Evolutionary conservation across 2,329 filamentous ascomycete species (phyloP).

Genomic region (Botryosphaeria dothidea): DNA sequence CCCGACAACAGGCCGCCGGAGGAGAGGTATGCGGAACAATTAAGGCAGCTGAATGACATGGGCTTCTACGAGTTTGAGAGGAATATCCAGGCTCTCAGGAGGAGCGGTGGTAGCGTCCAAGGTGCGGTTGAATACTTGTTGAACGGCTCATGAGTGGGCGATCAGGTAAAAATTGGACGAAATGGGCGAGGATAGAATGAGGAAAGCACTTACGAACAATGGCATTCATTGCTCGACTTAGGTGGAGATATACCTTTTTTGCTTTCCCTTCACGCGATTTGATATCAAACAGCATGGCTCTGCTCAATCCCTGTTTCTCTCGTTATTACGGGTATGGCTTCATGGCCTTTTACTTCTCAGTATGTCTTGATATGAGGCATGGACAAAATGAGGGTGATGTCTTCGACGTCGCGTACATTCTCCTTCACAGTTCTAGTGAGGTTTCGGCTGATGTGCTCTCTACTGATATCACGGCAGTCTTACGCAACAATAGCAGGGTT

Average conservation of each 20-base stretch:
- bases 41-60: slow-evolving; percentile 96
- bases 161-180: no score
- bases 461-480: not conserved
- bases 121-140: slow-evolving; percentile 79
- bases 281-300: not conserved
- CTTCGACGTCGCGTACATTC: not conserved
- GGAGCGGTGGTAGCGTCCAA: slow-evolving; percentile 91
- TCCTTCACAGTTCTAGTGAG: not conserved
- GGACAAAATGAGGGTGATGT: not conserved
- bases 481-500: not conserved
- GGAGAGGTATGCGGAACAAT: slow-evolving; percentile 86
- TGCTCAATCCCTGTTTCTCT: not conserved
- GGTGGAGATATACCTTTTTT: slow-evolving; percentile 10
- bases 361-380: not conserved
- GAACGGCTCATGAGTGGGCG: not conserved
- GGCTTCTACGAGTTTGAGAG: slow-evolving; percentile 96
- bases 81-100: slow-evolving; percentile 83
- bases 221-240: not conserved
- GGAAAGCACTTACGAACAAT: not conserved
- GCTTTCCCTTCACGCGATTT: not conserved
- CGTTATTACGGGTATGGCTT: not conserved
- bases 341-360: not conserved
- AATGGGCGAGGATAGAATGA: not conserved
- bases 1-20: slow-evolving; percentile 86
- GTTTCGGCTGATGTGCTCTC: not conserved